A percentile compares a stretch with the other conserved stretches of the same genome.
phyloP scores from a whole-genome alignment of 192 early-diverging fungal genomes.

The Kickxella alabastrina region DNA sequence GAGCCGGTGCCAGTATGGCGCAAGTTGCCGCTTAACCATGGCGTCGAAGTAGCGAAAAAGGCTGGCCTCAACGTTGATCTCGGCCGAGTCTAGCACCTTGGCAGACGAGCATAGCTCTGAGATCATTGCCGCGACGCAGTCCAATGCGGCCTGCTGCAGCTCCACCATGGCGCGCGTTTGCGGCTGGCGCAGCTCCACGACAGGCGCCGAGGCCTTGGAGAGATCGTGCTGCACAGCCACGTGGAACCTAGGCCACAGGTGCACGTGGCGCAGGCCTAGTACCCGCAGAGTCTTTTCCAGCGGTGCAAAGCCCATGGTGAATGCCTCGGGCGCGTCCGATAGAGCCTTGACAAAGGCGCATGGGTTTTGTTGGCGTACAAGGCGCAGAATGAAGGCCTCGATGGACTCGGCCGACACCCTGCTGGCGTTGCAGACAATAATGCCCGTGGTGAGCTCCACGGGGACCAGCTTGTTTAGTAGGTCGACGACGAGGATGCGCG shows the following conservation, averaged over 20 bases:
- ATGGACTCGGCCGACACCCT: conserved; percentile 73
- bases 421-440: conserved; percentile 84
- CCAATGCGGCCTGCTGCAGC: conserved; percentile 77
- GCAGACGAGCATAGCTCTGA: conserved; percentile 69
- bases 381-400: conserved; percentile 84
- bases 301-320: conserved; percentile 79
- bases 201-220: conserved; percentile 56
- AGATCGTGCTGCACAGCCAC: conserved; percentile 37
- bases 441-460: conserved; percentile 69
- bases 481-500: conserved; percentile 87
- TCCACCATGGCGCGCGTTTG: conserved; percentile 76
- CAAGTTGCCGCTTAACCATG: conserved; percentile 69
- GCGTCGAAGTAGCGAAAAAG: conserved; percentile 83
- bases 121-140: conserved; percentile 78
- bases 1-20: conserved; percentile 85
- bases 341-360: conserved; percentile 91
- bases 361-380: conserved; percentile 76
- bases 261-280: conserved; percentile 75
- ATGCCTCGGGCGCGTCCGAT: conserved; percentile 78
- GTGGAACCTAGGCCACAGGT: conserved; percentile 78
- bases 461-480: conserved; percentile 78
- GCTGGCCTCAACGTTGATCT: conserved; percentile 82
- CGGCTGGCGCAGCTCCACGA: conserved; percentile 74
- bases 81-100: conserved; percentile 67
- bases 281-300: conserved; percentile 81